A percentile compares a stretch with the other conserved stretches of the same genome.
Conservation (phyloP, 345 rosid genomes). For the Moringa oleifera region DNA sequence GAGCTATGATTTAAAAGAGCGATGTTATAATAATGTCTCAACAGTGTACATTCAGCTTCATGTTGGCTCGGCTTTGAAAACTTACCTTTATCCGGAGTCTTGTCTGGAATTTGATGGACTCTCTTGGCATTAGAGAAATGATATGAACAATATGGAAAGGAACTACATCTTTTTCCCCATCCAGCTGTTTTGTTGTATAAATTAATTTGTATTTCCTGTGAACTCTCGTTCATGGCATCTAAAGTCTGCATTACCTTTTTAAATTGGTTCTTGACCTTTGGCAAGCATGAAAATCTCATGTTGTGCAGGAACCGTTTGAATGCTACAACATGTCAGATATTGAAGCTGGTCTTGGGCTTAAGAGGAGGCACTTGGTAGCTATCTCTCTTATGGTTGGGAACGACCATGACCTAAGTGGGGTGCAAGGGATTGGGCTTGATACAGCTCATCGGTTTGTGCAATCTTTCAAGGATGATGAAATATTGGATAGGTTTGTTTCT, state of each 20-base stretch:
- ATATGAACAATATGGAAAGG: too few species aligned
- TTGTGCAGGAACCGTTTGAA: constrained; percentile 77
- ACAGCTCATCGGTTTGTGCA: constrained; percentile 66
- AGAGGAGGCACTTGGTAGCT: constrained; percentile 77
- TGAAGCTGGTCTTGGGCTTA: constrained; percentile 78
- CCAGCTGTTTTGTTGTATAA: neutral
- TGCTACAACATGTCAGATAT: constrained; percentile 82
- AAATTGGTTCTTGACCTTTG: neutral
- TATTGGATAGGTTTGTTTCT: constrained; percentile 50
- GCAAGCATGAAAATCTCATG: constrained; percentile 21
- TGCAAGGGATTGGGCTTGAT: constrained; percentile 74
- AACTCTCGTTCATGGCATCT: neutral
- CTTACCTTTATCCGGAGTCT: too few species aligned
- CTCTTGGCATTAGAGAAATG: too few species aligned
- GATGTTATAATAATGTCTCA: too few species aligned
- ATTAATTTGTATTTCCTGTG: neutral
- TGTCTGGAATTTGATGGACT: too few species aligned
- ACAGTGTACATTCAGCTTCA: too few species aligned
- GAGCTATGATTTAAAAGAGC: too few species aligned
- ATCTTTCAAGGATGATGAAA: constrained; percentile 54
- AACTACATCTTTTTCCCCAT: neutral
- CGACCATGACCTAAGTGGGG: constrained; percentile 75
- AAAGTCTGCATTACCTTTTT: neutral
- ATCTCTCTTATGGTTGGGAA: constrained; percentile 85
- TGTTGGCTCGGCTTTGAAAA: too few species aligned